phyloP scores from a whole-genome alignment of 2,329 filamentous ascomycete genomes.

The Sordariomycetes sp. region DNA sequence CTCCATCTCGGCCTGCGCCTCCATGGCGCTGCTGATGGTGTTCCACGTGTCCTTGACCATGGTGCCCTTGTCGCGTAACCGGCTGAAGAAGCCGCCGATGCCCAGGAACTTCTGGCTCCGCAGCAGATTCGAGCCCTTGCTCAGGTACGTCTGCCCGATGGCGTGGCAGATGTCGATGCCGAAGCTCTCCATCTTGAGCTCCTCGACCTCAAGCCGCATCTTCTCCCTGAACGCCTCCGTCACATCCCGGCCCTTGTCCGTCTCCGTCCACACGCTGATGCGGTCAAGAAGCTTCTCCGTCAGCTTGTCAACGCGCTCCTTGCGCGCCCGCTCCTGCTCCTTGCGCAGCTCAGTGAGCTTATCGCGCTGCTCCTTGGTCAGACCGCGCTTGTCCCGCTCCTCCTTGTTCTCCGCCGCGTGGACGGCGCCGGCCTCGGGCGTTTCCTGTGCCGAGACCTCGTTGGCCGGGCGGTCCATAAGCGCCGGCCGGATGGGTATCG shows the following conservation, averaged over 20 bases:
- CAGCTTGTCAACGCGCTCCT: slow-evolving; percentile 81
- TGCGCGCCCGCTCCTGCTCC: slow-evolving; percentile 69
- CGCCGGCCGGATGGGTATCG: slow-evolving; percentile 67
- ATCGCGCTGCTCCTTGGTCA: slow-evolving; percentile 87
- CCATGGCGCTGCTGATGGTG: slow-evolving; percentile 90
- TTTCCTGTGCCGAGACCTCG: slow-evolving; percentile 50
- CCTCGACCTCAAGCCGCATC: slow-evolving; percentile 88
- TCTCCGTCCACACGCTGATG: slow-evolving; percentile 92
- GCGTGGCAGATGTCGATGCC: slow-evolving; percentile 92
- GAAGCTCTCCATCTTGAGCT: slow-evolving; percentile 98
- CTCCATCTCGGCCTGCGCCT: slow-evolving; percentile 96
- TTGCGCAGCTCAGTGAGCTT: slow-evolving; percentile 79
- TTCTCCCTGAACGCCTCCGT: slow-evolving; percentile 88
- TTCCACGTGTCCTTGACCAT: slow-evolving; percentile 98
- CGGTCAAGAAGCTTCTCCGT: slow-evolving; percentile 77
- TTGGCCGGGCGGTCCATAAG: slow-evolving; percentile 76
- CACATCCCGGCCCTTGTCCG: slow-evolving; percentile 75
- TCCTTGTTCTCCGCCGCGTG: slow-evolving; percentile 23
- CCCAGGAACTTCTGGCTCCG: slow-evolving; percentile 96
- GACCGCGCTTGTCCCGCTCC: slow-evolving; percentile 39
- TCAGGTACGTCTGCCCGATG: slow-evolving; percentile 80
- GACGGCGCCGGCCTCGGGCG: slow-evolving; percentile 42
- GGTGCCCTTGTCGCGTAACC: slow-evolving; percentile 91
- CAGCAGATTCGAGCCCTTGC: slow-evolving; percentile 75
- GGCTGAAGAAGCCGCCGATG: slow-evolving; percentile 86